Evolutionary conservation across 2,329 filamentous ascomycete species (phyloP).

Genomic region (Colletotrichum endophyticum): DNA sequence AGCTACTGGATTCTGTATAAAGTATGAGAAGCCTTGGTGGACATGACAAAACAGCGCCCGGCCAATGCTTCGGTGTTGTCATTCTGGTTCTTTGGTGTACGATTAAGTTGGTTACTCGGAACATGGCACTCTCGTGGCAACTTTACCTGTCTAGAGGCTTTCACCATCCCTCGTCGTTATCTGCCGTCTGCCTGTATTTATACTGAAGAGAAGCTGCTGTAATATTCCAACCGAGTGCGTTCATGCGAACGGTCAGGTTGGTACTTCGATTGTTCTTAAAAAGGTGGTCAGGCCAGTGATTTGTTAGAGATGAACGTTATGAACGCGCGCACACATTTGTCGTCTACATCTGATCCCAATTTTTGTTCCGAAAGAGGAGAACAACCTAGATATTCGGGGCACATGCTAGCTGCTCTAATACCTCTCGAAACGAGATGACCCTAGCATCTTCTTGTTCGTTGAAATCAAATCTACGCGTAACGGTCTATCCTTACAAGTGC

Average conservation of each 20-base stretch:
- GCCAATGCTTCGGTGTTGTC: too few relatives aligned
- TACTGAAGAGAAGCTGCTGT: neutral
- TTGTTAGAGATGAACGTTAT: neutral
- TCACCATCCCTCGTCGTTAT: neutral
- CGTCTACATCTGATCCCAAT: fast-evolving
- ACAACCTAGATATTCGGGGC: neutral
- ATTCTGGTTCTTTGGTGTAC: too few relatives aligned
- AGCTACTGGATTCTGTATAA: neutral
- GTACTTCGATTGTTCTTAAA: neutral
- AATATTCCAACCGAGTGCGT: neutral
- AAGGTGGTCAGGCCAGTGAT: neutral
- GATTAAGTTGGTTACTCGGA: neutral
- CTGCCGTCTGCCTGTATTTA: neutral
- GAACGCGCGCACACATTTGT: neutral
- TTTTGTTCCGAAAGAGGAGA: neutral
- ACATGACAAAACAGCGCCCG: neutral
- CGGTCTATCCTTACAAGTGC: too few relatives aligned
- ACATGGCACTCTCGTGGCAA: too few relatives aligned
- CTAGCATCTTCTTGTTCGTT: too few relatives aligned
- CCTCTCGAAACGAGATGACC: fast-evolving
- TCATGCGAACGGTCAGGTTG: neutral
- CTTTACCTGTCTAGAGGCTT: neutral
- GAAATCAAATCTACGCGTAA: too few relatives aligned
- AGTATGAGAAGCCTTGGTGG: neutral
- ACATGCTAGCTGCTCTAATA: neutral